Evolutionary conservation across 768 basidiomycete genomes (phyloP).

Genomic region (Hemileccinum rubropunctum): DNA sequence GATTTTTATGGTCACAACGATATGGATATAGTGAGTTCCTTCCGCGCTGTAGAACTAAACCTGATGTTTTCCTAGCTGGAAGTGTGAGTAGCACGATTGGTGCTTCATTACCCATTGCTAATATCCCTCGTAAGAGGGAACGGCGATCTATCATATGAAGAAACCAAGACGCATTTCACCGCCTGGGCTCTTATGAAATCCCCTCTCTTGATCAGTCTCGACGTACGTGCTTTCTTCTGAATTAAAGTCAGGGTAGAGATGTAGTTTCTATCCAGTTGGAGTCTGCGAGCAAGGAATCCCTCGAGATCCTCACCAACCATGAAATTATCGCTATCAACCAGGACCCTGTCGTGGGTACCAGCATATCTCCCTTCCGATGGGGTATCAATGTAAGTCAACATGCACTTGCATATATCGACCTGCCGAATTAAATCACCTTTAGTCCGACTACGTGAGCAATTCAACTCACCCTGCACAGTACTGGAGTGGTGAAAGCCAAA

Average conservation of each 20-base stretch:
- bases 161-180: slow-evolving; percentile 68
- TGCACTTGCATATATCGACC: not conserved
- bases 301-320: slow-evolving; percentile 57
- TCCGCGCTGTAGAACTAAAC: slow-evolving; percentile 1
- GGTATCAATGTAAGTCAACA: slow-evolving; percentile 52
- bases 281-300: slow-evolving; percentile 44
- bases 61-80: slow-evolving; percentile 41
- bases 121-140: slow-evolving; percentile 47
- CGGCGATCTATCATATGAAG: slow-evolving; percentile 57
- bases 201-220: slow-evolving; percentile 60
- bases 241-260: slow-evolving; percentile 1
- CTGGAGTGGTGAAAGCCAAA: slow-evolving; percentile 65
- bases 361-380: slow-evolving; percentile 67
- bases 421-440: not conserved
- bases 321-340: slow-evolving; percentile 71
- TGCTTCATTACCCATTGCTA: not conserved
- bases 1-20: slow-evolving; percentile 71
- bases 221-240: slow-evolving; percentile 36
- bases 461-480: slow-evolving; percentile 61
- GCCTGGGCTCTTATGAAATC: slow-evolving; percentile 73
- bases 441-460: slow-evolving; percentile 40
- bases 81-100: slow-evolving; percentile 37
- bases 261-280: slow-evolving; percentile 39
- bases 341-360: slow-evolving; percentile 58
- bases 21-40: slow-evolving; percentile 55